Evolutionary conservation across 2,329 filamentous ascomycete species (phyloP).

Genomic region (Neonectria punicea): DNA sequence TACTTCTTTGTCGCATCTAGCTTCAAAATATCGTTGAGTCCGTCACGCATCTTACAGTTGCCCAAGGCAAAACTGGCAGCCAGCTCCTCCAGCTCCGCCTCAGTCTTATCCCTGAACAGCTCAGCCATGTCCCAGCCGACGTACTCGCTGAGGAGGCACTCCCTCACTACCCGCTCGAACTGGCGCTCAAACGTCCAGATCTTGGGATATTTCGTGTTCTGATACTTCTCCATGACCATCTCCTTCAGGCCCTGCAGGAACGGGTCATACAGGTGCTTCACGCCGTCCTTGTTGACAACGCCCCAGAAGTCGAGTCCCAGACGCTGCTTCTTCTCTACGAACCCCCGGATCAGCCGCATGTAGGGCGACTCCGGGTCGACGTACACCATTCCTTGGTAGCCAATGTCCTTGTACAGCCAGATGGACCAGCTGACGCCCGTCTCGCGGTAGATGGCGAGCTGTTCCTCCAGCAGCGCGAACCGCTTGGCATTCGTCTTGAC

Average conservation of each 20-base stretch:
- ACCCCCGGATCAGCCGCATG: conserved; percentile 61
- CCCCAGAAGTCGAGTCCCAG: conserved; percentile 68
- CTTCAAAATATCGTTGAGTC: conserved; percentile 61
- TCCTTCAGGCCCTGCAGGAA: conserved; percentile 55
- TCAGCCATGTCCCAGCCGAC: conserved; percentile 65
- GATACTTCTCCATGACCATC: conserved; percentile 54
- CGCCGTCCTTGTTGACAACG: conserved; percentile 42
- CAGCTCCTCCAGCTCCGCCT: conserved; percentile 64
- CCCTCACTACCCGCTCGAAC: conserved; percentile 55
- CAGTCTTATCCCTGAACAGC: conserved; percentile 61
- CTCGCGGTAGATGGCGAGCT: conserved; percentile 51
- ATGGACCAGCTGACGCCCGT: conserved; percentile 64
- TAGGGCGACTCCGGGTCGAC: conserved; percentile 57
- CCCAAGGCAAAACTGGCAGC: conserved; percentile 63
- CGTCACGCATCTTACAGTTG: conserved; percentile 61
- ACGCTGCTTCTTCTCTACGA: conserved; percentile 65
- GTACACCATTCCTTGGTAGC: conserved; percentile 66
- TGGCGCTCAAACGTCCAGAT: conserved; percentile 63
- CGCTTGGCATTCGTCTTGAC: conserved; percentile 53
- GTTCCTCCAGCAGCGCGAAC: conserved; percentile 54
- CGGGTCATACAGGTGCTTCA: conserved; percentile 50
- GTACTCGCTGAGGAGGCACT: conserved; percentile 57
- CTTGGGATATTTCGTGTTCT: conserved; percentile 58
- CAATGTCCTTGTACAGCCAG: conserved; percentile 69
- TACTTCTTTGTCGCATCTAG: conserved; percentile 14